phyloP scores from a whole-genome alignment of 306 rosid genomes.

The Begonia peltatifolia region DNA sequence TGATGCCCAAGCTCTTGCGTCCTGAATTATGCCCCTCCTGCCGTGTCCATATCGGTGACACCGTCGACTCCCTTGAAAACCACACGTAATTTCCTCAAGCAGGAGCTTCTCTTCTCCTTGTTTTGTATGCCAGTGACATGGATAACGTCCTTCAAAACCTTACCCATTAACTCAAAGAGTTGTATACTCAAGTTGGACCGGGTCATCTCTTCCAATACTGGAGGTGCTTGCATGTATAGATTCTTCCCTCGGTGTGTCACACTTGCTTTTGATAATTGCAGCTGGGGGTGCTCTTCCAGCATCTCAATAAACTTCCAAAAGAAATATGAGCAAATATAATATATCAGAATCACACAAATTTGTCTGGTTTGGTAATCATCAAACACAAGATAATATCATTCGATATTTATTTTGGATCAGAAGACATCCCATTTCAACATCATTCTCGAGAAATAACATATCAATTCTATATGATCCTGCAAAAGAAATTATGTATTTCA shows the following conservation, averaged over 20 bases:
- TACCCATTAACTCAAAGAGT: slow-evolving; percentile 66
- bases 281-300: slow-evolving; percentile 69
- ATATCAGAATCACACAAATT: neutral
- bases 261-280: slow-evolving; percentile 71
- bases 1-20: neutral
- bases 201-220: slow-evolving; percentile 93
- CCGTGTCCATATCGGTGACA: slow-evolving; percentile 79
- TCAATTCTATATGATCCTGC: no score
- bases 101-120: slow-evolving; percentile 42
- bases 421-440: no score
- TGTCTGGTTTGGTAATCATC: no score
- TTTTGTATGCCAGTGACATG: slow-evolving; percentile 62
- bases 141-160: slow-evolving; percentile 45
- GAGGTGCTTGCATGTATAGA: slow-evolving; percentile 94
- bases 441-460: no score
- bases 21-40: slow-evolving; percentile 56
- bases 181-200: slow-evolving; percentile 52
- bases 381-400: no score
- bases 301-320: slow-evolving; percentile 53
- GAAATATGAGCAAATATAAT: slow-evolving; percentile 9
- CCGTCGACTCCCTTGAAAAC: slow-evolving; percentile 75
- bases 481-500: neutral
- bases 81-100: slow-evolving; percentile 58
- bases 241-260: slow-evolving; percentile 61
- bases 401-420: no score